These are phyloP conservation scores for Dothistroma pini DNA, from an alignment of 2,329 filamentous ascomycete genomes.

Conservation along the genomic window DNA sequence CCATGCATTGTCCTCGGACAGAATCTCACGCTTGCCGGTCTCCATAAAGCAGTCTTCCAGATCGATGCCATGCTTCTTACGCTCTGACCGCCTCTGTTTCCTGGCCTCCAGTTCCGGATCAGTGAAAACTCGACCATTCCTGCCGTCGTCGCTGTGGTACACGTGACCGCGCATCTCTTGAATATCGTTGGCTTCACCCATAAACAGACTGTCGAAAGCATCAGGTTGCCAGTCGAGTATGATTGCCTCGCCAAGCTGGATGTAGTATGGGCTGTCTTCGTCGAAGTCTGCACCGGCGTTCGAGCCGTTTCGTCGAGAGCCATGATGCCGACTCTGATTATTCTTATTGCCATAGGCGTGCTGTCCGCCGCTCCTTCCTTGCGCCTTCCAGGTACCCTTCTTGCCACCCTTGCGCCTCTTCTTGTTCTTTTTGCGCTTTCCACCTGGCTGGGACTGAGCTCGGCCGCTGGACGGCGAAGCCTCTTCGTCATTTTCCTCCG, in stretches of 20 bases:
- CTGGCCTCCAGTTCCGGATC: slow-evolving; percentile 61
- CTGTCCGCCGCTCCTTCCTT: background rate
- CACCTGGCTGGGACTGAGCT: slow-evolving; percentile 9
- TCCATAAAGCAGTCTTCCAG: slow-evolving; percentile 91
- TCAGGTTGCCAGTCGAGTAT: slow-evolving; percentile 79
- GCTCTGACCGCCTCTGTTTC: slow-evolving; percentile 59
- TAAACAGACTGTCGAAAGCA: slow-evolving; percentile 69
- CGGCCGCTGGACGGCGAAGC: slow-evolving; percentile 11
- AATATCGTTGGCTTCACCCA: slow-evolving; percentile 38
- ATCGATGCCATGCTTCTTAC: slow-evolving; percentile 71
- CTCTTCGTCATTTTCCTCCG: slow-evolving; percentile 23
- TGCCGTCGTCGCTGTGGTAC: slow-evolving; percentile 52
- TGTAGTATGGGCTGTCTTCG: slow-evolving; percentile 37
- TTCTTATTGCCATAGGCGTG: slow-evolving; percentile 8
- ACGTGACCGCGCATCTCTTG: slow-evolving; percentile 57
- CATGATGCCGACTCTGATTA: slow-evolving; percentile 3
- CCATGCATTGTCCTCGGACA: slow-evolving; percentile 96
- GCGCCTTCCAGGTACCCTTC: background rate
- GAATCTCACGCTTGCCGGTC: slow-evolving; percentile 87
- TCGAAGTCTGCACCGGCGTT: background rate
- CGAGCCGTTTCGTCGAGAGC: background rate
- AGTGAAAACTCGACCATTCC: slow-evolving; percentile 51
- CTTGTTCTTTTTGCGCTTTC: slow-evolving; percentile 18
- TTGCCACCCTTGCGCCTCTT: slow-evolving; percentile 19
- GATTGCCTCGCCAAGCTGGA: slow-evolving; percentile 79